phyloP scores from a whole-genome alignment of 2,329 filamentous ascomycete species.

The Penicillium oxalicum region DNA sequence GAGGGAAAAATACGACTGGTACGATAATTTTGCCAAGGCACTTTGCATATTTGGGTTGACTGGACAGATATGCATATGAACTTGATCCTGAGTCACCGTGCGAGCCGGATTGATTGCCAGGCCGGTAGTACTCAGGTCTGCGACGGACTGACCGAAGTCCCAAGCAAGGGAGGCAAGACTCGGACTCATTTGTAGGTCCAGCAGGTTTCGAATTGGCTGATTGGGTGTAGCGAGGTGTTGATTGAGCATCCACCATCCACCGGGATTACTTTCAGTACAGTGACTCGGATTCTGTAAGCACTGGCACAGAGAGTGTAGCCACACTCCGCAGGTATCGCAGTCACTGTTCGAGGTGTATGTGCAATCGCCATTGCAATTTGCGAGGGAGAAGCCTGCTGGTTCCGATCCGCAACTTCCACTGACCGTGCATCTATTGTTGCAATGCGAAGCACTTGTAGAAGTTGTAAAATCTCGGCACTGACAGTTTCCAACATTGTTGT shows the following conservation, averaged over 20 bases:
- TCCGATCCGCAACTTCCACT: neutral
- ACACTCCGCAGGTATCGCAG: constrained; percentile 3
- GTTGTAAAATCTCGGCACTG: neutral
- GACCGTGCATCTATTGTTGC: neutral
- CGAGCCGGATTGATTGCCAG: neutral
- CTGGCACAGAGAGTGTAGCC: constrained; percentile 1
- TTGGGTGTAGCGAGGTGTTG: neutral
- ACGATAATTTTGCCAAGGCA: too few species aligned
- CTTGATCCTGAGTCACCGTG: neutral
- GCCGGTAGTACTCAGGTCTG: neutral
- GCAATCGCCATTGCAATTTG: constrained; percentile 2
- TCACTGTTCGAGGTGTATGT: neutral
- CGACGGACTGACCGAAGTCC: neutral
- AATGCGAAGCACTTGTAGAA: neutral
- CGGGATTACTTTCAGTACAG: neutral
- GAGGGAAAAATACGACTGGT: neutral
- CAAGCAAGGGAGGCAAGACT: neutral
- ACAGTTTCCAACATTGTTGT: neutral
- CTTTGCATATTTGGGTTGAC: neutral
- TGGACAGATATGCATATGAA: neutral
- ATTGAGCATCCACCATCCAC: neutral
- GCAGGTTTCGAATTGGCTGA: constrained; percentile 1
- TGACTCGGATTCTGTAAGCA: neutral
- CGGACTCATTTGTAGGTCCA: neutral
- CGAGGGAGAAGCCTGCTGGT: neutral